Conservation (phyloP, 169 alveolate genomes). For the Perkinsus marinus region DNA sequence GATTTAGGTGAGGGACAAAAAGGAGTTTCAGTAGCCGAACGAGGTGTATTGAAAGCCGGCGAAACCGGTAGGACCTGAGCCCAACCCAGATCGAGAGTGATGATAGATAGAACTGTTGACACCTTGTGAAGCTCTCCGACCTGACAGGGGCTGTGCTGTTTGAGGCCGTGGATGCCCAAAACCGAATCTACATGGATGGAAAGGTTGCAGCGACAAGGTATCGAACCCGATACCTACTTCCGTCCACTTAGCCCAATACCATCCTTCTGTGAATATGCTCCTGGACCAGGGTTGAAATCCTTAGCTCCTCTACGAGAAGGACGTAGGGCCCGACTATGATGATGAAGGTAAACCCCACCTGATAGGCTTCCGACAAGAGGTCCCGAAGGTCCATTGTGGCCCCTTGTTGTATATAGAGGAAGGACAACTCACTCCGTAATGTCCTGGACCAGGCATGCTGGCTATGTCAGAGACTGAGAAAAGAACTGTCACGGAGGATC, state of each 20-base stretch:
- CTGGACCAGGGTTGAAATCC: background rate
- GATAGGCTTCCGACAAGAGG: background rate
- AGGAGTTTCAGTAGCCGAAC: background rate
- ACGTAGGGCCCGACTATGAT: background rate
- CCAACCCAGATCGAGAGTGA: background rate
- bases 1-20: no score
- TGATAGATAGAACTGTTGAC: no score
- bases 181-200: background rate
- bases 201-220: background rate
- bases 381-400: background rate
- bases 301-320: background rate
- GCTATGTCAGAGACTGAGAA: background rate
- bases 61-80: background rate
- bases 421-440: background rate
- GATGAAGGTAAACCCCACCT: no score
- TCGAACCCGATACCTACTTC: background rate
- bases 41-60: background rate
- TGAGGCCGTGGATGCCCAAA: background rate
- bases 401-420: background rate
- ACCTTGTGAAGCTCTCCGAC: no score
- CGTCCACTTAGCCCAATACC: background rate
- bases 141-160: background rate
- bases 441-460: background rate
- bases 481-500: no score
- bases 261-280: background rate